Evolutionary conservation across 805 yeast genomes (phyloP).

Genomic region (Starmera amethionina): DNA sequence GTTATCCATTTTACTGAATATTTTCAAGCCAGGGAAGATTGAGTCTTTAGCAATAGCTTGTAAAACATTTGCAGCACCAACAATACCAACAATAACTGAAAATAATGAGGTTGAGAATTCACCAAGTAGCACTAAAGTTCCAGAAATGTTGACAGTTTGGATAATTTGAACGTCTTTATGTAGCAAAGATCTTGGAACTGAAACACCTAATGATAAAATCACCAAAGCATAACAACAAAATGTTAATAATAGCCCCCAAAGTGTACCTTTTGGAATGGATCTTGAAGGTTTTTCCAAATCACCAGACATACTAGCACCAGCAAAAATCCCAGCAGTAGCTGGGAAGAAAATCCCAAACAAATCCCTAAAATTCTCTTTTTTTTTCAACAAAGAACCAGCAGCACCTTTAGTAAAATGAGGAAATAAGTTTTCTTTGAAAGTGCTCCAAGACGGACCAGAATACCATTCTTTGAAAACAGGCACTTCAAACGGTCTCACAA

Average conservation of each 20-base stretch:
- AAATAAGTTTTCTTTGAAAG: slow-evolving; percentile 53
- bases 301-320: slow-evolving; percentile 99
- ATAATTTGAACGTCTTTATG: slow-evolving; percentile 75
- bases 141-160: slow-evolving; percentile 68
- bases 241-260: slow-evolving; percentile 72
- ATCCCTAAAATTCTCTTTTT: slow-evolving; percentile 69
- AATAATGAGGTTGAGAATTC: slow-evolving; percentile 86
- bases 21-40: slow-evolving; percentile 68
- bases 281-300: slow-evolving; percentile 78
- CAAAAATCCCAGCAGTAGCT: slow-evolving; percentile 96
- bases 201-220: slow-evolving; percentile 66
- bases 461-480: slow-evolving; percentile 42
- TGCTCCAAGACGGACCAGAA: slow-evolving; percentile 66
- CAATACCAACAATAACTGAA: slow-evolving; percentile 89
- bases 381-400: slow-evolving; percentile 66
- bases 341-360: slow-evolving; percentile 95
- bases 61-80: slow-evolving; percentile 87
- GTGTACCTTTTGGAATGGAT: slow-evolving; percentile 89
- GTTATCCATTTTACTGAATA: slow-evolving; percentile 42
- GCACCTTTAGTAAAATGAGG: slow-evolving; percentile 86
- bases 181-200: slow-evolving; percentile 73
- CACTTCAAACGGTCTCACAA: slow-evolving; percentile 52
- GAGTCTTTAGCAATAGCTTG: slow-evolving; percentile 88
- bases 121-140: slow-evolving; percentile 68
- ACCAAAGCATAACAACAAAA: slow-evolving; percentile 72